Base-by-base conservation (phyloP, 2,329 filamentous ascomycete genomes). In the Monosporascus sp. region DNA sequence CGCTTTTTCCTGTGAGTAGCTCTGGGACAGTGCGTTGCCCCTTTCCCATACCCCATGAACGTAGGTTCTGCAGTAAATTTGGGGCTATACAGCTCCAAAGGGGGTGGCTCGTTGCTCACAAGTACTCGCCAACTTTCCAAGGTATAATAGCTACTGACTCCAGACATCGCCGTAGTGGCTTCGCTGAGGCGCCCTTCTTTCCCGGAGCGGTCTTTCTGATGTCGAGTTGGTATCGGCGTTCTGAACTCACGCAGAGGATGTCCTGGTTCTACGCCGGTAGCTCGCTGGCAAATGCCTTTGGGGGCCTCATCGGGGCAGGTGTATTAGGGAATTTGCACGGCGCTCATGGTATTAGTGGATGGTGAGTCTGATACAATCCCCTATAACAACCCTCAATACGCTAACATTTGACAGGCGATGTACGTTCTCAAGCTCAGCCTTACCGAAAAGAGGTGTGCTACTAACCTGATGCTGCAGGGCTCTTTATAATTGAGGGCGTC, bases 221-320 rank as follows among this genome's bases (percentile, higher is more conserved):
- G 74, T 72, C 69, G 5, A 75, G 69, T 0, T 79, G 75, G 74
- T 77, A 76, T 48, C 73, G 69, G 0, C 67, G 75, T 17, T 56
- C 62, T 8, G 69, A 82, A 58, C 61, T 80, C 41, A 72, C 73
- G 7, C 64, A 72, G 41, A 67, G 77, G 1, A 77, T 78, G 51
- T 72, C 76, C 6, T 73, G 73, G 66, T 74, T 78, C 48, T 79
- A 78, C 50, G 69, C 71, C 0, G 76, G 76, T 11, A 74, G 69
- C 52, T 73, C 75, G 0, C 57, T 82, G 0, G 76, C 77, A 0
- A 79, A 78, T 52, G 75, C 76, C 48, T 81, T 81, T 60, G 76
- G 77, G 0, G 78, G 78, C 0, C 66, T 81, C 16, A 67, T 78
- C 3, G 79, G 75, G 0, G 79, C 79, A 0, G 78, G 72, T 0